Percentiles rank a stretch among this genome's conserved stretches.
phyloP scores from a whole-genome alignment of 140 eudicot genomes.

The Stevia rebaudiana region DNA sequence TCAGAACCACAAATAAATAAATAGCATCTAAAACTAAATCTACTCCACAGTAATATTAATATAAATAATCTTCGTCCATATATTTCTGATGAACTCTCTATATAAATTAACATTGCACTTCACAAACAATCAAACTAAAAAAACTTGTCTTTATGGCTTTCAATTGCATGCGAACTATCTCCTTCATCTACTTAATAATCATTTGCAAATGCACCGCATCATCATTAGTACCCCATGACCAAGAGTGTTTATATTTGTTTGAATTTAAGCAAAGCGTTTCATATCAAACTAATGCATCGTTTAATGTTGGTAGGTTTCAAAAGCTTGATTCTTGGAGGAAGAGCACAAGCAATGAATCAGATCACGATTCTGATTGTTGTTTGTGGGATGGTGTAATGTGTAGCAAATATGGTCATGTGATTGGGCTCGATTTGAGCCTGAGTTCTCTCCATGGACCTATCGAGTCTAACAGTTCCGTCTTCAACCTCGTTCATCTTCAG shows the following conservation, averaged over 20 bases:
- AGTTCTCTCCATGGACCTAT: conserved; percentile 26
- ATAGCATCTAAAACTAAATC: too few species aligned
- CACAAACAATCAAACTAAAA: background rate
- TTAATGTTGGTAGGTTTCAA: background rate
- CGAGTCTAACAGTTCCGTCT: conserved; percentile 17
- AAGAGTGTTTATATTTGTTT: conserved; percentile 30
- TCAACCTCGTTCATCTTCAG: conserved; percentile 27
- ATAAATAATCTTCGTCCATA: too few species aligned
- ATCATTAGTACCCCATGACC: conserved; percentile 6
- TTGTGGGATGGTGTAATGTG: conserved; percentile 38
- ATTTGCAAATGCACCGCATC: background rate
- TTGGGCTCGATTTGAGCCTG: conserved; percentile 27
- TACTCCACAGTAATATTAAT: too few species aligned
- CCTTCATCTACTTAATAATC: background rate
- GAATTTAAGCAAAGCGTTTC: conserved; percentile 20
- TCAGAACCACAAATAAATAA: too few species aligned
- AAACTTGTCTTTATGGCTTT: conserved; percentile 9
- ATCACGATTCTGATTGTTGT: conserved; percentile 27
- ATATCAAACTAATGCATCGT: too few species aligned
- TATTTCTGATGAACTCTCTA: too few species aligned
- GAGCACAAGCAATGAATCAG: background rate
- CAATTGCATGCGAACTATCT: background rate
- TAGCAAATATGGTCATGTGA: conserved; percentile 17
- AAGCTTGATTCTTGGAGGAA: conserved; percentile 24
- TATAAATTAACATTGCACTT: too few species aligned